Evolutionary conservation across 2,329 filamentous ascomycete species (phyloP), one percentile per base, ranked within the genome.

Genomic region (Beauveria sp.): DNA sequence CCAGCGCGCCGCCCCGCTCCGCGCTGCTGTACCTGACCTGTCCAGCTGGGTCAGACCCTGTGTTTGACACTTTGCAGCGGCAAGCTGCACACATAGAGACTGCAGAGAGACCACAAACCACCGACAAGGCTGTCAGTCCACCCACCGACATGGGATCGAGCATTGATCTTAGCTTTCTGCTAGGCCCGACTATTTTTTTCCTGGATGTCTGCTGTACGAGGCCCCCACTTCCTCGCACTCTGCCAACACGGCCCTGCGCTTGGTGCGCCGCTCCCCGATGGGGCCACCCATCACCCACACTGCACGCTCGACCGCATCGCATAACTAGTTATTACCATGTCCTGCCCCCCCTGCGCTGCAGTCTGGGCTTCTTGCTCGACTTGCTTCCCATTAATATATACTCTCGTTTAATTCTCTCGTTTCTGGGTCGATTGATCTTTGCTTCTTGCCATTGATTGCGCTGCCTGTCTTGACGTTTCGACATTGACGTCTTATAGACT

Each of bases 371-470:
- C 16, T 18, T 20, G 40, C 8, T 7, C 34, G 22, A 46, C 24
- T 43, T 28, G 47, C 22, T 45, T 53, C 26, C 24, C 30, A 46
- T 34, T 38, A 16, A 14, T 38, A 38, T 38, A 38, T 38, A 38
- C 34, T 16, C 12, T 38, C 34, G 34, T 38, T 53, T 46, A n/a
- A 40, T 46, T 38, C 58, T 26, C 40, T 53, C 49, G 58, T 60
- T 60, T 60, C 8, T 10, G 46, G n/a, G 58, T 58, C 46, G 14
- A 58, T 58, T 51, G 56, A 24, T 10, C 16, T 28, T 51, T 46
- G 40, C 20, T 53, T 20, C 28, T 53, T 53, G 46, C 46, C 46
- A 58, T 58, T 58, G 56, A 45, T 42, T 61, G 46, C 20, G 42
- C 42, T 40, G 26, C 28, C 5, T 18, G 38, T 30, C 42, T 50